Evolutionary conservation across 352 stramenopile genomes (phyloP), one percentile per base, ranked within the genome.

Genomic region (Phytophthora podocarpi): DNA sequence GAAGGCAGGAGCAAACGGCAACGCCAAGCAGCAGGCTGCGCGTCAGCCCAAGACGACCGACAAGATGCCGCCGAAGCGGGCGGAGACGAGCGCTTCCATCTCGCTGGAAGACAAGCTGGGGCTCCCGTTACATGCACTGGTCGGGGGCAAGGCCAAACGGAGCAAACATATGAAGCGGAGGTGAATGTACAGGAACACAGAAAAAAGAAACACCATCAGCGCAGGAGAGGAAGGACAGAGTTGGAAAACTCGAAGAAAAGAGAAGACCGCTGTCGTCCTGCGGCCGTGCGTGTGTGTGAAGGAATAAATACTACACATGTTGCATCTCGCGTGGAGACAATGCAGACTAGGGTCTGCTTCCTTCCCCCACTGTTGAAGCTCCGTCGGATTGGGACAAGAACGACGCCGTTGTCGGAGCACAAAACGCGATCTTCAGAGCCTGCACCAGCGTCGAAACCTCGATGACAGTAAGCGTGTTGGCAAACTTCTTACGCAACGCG

Each of bases 371-470:
- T 7, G 26, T 35, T 2, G 46, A 52, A 42, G 36, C 20, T 34
- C 45, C 54, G 28, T 56, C 42, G 37, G 36, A 20, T 43, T 13
- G n/a, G 21, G 60, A 60, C 37, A 69, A 64, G 40, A 63, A 39
- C 16, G 60, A 71, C 35, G 55, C 18, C 11, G 20, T 65, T 24
- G 58, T 55, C 27, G 42, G 50, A 52, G 42, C 43, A 45, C 41
- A 36, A 43, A 94, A 66, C 21, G 85, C 85, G 40, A 91, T 66
- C 52, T 82, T 72, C 12, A 95, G 57, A 40, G 83, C 85, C 30
- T 95, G 53, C 18, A 80, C 61, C 58, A 95, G 52, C 18, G 83
- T 95, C 45, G 74, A 54, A 7, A 78, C 83, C 48, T 95, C 80
- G 20, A 89, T 64, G 41, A 95, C 72, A 59, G 52, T 70, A 23